These are phyloP conservation scores for Solanum chiquidenum DNA, from an alignment of 257 asterid species.

Conservation along the genomic window DNA sequence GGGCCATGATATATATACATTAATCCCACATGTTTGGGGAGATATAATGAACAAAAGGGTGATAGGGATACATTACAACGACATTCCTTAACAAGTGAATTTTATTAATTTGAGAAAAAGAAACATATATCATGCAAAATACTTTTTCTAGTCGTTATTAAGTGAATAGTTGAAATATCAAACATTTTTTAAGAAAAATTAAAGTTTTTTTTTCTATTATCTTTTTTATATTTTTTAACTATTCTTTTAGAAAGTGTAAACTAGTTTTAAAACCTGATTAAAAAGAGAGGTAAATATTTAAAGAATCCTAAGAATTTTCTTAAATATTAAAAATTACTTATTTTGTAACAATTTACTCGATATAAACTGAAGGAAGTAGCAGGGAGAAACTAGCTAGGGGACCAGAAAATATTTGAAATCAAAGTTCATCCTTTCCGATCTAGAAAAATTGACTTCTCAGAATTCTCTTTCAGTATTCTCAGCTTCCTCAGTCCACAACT, in stretches of 20 bases:
- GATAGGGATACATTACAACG: neutral
- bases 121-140: neutral
- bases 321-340: no score
- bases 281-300: no score
- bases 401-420: neutral
- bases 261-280: no score
- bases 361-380: neutral
- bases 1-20: neutral
- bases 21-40: neutral
- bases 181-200: no score
- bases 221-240: no score
- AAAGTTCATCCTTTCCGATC: neutral
- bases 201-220: neutral
- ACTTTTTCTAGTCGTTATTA: neutral
- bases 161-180: neutral
- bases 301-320: no score
- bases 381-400: neutral
- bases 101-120: neutral
- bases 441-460: neutral
- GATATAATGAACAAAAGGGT: neutral
- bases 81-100: neutral
- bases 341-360: neutral
- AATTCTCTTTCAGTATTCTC: neutral
- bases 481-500: neutral
- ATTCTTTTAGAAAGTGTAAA: no score